A percentile compares a stretch with the other conserved stretches of the same genome.
Evolutionary conservation across 306 rosid genomes (phyloP).

Genomic region (Acacia confusa): DNA sequence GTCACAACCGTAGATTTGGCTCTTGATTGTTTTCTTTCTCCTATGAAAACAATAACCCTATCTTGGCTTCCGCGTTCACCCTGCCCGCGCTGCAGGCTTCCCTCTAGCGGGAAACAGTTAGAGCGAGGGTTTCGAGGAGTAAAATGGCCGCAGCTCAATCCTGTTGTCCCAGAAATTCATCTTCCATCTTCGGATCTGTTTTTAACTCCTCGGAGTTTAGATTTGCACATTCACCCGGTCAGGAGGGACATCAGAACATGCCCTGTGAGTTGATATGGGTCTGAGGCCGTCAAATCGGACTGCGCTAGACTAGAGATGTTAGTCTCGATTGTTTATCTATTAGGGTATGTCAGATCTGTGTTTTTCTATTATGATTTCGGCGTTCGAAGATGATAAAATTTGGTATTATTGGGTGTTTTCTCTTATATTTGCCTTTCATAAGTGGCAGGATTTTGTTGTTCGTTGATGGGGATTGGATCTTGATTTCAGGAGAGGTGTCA

Average conservation of each 20-base stretch:
- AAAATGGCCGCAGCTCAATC: neutral
- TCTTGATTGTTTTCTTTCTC: neutral
- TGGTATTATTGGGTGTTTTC: neutral
- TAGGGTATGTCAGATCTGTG: neutral
- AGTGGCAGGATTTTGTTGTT: neutral
- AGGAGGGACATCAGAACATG: neutral
- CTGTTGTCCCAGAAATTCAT: neutral
- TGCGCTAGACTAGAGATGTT: neutral
- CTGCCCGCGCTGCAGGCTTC: neutral
- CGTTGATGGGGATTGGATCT: neutral
- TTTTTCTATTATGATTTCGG: neutral
- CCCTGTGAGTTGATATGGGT: neutral
- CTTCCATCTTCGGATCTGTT: neutral
- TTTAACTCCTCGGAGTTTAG: neutral
- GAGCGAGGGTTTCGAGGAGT: neutral
- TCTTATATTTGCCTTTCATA: neutral
- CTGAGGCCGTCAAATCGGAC: neutral
- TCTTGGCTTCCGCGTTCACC: neutral
- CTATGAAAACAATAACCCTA: neutral
- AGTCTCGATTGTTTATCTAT: neutral
- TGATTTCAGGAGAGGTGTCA: neutral
- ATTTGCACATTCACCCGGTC: neutral
- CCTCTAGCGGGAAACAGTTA: neutral
- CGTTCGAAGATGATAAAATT: neutral
- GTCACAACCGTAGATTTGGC: conserved; percentile 21